phyloP scores from a whole-genome alignment of 192 early-diverging fungal species.

The Lobulomyces angularis region DNA sequence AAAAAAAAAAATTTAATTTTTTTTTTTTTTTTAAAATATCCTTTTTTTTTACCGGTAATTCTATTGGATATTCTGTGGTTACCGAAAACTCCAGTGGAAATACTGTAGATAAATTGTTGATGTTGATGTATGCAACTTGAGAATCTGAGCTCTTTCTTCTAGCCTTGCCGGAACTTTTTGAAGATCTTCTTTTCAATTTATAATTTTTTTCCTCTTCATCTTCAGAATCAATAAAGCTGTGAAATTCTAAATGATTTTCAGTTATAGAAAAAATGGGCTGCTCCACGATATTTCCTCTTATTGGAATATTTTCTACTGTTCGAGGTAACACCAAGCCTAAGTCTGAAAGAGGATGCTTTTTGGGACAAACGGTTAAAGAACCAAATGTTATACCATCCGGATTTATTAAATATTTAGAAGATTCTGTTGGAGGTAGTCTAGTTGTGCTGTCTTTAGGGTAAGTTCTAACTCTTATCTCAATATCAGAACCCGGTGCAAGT shows the following conservation, averaged over 20 bases:
- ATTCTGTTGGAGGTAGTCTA: slow-evolving; percentile 39
- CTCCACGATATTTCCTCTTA: slow-evolving; percentile 53
- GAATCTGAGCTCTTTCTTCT: too few relatives aligned
- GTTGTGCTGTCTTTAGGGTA: slow-evolving; percentile 47
- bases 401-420: slow-evolving; percentile 34
- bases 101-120: slow-evolving; percentile 53
- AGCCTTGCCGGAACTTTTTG: background rate
- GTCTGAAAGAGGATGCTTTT: slow-evolving; percentile 21
- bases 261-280: slow-evolving; percentile 57
- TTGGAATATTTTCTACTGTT: slow-evolving; percentile 50
- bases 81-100: slow-evolving; percentile 57
- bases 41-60: slow-evolving; percentile 48
- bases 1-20: too few relatives aligned
- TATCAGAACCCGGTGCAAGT: slow-evolving; percentile 46
- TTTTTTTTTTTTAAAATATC: too few relatives aligned
- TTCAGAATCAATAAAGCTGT: slow-evolving; percentile 42
- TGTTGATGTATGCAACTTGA: slow-evolving; percentile 26
- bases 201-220: slow-evolving; percentile 23
- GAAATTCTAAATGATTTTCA: slow-evolving; percentile 57
- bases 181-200: background rate
- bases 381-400: slow-evolving; percentile 54
- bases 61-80: slow-evolving; percentile 61
- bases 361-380: slow-evolving; percentile 52
- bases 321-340: slow-evolving; percentile 14
- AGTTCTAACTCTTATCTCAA: slow-evolving; percentile 56